These are phyloP conservation scores for Solanum aculeatissimum DNA, from an alignment of 305 asterid genomes.

Conservation along the genomic window DNA sequence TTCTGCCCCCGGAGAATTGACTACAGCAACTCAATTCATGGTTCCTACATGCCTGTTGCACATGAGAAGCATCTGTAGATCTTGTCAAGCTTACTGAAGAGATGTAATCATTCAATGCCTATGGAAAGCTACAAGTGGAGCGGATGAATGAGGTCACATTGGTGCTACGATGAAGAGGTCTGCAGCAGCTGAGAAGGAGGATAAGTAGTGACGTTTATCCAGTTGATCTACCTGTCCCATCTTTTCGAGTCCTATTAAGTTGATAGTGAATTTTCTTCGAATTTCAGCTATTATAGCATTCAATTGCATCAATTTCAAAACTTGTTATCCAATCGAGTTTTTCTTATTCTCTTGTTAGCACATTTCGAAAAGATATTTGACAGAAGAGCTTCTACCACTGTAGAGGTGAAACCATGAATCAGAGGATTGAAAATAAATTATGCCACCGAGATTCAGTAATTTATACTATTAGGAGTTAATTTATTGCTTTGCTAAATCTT, in stretches of 20 bases:
- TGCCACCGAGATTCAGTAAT: neutral
- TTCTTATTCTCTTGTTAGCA: no score
- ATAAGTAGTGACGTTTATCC: slow-evolving; percentile 26
- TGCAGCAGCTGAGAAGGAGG: slow-evolving; percentile 71
- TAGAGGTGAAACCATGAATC: neutral
- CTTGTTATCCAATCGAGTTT: no score
- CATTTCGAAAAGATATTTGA: neutral
- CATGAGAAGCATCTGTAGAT: slow-evolving; percentile 42
- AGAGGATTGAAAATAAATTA: neutral
- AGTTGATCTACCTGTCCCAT: neutral
- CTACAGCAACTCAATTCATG: slow-evolving; percentile 67
- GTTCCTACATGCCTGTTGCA: slow-evolving; percentile 50
- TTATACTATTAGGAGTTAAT: no score
- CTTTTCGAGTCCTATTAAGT: neutral
- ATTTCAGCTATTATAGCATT: neutral
- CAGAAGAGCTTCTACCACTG: neutral
- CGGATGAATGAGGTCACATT: slow-evolving; percentile 23
- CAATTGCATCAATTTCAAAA: neutral
- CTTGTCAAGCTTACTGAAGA: slow-evolving; percentile 62
- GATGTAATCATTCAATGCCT: slow-evolving; percentile 49
- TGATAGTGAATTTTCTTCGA: neutral
- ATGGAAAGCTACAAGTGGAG: slow-evolving; percentile 64
- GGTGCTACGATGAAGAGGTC: slow-evolving; percentile 15
- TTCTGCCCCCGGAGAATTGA: slow-evolving; percentile 69
- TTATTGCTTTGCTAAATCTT: no score